Conservation (phyloP, 805 yeast genomes). For the Cyberlindnera petersonii region DNA sequence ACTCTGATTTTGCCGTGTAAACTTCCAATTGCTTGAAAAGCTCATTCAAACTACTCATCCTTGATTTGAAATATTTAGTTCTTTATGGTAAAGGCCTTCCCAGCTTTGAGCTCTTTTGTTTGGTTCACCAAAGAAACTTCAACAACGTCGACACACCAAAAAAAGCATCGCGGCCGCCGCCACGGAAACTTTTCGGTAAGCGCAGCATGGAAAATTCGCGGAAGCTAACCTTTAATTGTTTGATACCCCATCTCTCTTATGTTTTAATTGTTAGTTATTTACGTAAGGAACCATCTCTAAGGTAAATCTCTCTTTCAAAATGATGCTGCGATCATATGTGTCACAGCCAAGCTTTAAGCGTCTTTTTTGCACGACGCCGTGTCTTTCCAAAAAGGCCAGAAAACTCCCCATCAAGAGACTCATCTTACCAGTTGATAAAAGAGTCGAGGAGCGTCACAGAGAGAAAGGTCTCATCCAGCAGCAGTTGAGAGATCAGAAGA, state of each 20-base stretch:
- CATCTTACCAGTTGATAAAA: constrained; percentile 13
- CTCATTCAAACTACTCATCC: constrained; percentile 25
- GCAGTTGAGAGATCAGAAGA: constrained; percentile 3
- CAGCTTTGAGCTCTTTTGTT: no score
- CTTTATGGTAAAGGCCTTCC: no score
- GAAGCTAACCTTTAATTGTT: no score
- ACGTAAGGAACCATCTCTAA: no score
- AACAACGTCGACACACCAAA: constrained; percentile 1
- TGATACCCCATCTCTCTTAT: no score
- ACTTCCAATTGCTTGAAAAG: constrained; percentile 27
- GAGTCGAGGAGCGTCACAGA: constrained; percentile 9
- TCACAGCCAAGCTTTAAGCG: background rate
- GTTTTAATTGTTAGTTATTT: no score
- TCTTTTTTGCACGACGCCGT: constrained; percentile 3
- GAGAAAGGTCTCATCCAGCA: constrained; percentile 10
- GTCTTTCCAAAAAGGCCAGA: constrained; percentile 7
- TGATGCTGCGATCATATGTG: background rate
- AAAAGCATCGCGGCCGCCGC: no score
- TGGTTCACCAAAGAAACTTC: background rate
- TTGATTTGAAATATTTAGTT: no score
- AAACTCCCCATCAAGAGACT: constrained; percentile 19
- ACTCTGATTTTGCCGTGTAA: constrained; percentile 20
- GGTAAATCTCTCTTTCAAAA: background rate
- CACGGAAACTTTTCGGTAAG: constrained; percentile 5
- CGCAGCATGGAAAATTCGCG: constrained; percentile 5